Percentiles rank a stretch among this genome's conserved stretches.
Conservation (phyloP, 331 rosid species). For the Rosa hybrid region DNA sequence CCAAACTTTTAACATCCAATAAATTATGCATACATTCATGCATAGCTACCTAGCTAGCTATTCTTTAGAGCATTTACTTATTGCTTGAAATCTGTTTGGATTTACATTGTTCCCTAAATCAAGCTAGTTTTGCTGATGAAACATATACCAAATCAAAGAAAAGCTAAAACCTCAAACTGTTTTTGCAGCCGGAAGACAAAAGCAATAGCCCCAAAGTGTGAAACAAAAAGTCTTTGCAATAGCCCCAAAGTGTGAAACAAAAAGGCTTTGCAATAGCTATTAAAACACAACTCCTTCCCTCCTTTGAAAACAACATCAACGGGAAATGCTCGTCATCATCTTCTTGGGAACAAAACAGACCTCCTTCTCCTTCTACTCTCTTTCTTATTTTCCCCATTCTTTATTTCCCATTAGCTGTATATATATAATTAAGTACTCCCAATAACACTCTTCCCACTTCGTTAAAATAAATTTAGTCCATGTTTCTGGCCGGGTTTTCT, state of each 20-base stretch:
- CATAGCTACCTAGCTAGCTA: not conserved
- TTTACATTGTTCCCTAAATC: constrained; percentile 43
- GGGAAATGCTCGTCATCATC: constrained; percentile 80
- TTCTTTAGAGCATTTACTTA: not conserved
- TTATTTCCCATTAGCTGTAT: not conserved
- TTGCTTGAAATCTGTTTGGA: constrained; percentile 25
- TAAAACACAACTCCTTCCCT: not conserved
- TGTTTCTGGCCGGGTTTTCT: constrained; percentile 20
- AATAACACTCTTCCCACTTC: constrained; percentile 1
- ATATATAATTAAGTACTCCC: not conserved
- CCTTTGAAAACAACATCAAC: constrained; percentile 72
- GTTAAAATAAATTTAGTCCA: not conserved
- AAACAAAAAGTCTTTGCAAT: constrained; percentile 56
- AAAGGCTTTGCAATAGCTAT: constrained; percentile 31
- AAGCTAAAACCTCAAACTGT: constrained; percentile 35
- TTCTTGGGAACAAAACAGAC: constrained; percentile 61
- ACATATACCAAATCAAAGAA: not conserved
- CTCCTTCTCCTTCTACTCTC: constrained; percentile 23
- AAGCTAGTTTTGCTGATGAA: constrained; percentile 24
- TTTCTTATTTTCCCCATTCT: constrained; percentile 24
- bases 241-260: constrained; percentile 77
- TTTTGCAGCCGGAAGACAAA: constrained; percentile 51
- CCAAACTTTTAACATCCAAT: constrained; percentile 7
- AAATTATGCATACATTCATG: not conserved
- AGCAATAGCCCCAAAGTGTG: constrained; percentile 72